Evolutionary conservation across 192 early-diverging fungal genomes (phyloP).

Genomic region (Coemansia sp.): DNA sequence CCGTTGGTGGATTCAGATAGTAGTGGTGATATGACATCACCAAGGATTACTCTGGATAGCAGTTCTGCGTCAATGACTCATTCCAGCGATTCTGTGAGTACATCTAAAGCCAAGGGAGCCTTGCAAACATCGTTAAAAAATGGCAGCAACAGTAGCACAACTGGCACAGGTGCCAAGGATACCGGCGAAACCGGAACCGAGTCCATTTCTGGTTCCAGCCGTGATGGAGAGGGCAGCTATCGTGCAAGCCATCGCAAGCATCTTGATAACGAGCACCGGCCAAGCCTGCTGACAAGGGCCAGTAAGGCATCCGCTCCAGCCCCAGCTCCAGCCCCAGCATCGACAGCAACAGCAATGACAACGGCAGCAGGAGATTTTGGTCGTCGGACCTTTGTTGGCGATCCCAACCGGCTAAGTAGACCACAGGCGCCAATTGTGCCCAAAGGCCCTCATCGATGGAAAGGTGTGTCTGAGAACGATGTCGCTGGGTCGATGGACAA

Average conservation of each 20-base stretch:
- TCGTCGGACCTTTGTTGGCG: neutral
- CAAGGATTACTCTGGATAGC: conserved; percentile 29
- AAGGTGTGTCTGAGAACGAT: conserved; percentile 1
- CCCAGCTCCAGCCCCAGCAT: neutral
- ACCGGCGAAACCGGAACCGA: conserved; percentile 5
- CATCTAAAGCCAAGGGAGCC: neutral
- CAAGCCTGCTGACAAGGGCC: neutral
- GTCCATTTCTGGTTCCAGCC: conserved; percentile 3
- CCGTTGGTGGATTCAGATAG: conserved; percentile 25
- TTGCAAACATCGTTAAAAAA: conserved; percentile 1
- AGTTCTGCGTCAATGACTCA: conserved; percentile 12
- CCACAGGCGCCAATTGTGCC: neutral
- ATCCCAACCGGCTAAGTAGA: neutral
- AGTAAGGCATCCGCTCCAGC: conserved; percentile 3
- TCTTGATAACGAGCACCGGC: neutral
- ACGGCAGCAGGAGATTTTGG: conserved; percentile 2
- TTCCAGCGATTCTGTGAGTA: conserved; percentile 5
- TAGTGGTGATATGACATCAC: conserved; percentile 22
- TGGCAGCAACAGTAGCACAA: conserved; percentile 3
- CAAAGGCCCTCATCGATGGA: conserved; percentile 10
- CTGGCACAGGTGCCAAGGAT: neutral
- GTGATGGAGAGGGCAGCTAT: conserved; percentile 4
- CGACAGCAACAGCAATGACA: neutral
- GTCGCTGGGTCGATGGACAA: neutral
- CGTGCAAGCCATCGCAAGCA: neutral